Conservation (phyloP, 371 early-diverging fungal species). For the Mortierella sp. region DNA sequence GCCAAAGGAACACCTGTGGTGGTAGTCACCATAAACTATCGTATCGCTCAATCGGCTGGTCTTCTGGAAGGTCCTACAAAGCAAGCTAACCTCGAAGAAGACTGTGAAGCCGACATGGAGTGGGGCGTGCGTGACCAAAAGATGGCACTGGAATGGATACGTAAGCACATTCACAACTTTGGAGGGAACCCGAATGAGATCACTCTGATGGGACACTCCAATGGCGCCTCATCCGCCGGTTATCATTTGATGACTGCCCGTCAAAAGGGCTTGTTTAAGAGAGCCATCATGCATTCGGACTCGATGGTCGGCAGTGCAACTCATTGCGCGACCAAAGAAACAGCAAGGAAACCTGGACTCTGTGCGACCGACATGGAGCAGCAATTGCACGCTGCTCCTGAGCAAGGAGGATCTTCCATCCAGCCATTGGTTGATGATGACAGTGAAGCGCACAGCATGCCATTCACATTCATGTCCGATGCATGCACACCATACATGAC, state of each 20-base stretch:
- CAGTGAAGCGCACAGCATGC: neutral
- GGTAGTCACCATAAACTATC: constrained; percentile 54
- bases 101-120: neutral
- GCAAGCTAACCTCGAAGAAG: neutral
- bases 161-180: constrained; percentile 41
- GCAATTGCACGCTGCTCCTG: neutral
- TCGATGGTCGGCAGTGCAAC: neutral
- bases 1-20: constrained; percentile 38
- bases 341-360: too few relatives aligned
- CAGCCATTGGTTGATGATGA: neutral
- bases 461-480: constrained; percentile 47
- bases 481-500: constrained; percentile 35
- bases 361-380: too few relatives aligned
- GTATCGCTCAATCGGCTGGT: constrained; percentile 27
- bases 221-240: constrained; percentile 27
- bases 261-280: constrained; percentile 22
- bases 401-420: neutral
- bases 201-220: constrained; percentile 51
- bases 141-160: constrained; percentile 44
- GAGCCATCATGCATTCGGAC: constrained; percentile 44
- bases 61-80: constrained; percentile 10
- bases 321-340: neutral
- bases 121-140: constrained; percentile 46
- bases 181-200: constrained; percentile 44
- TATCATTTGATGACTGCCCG: constrained; percentile 33